These are phyloP conservation scores for Lecanoromycetidae sp. DNA, from an alignment of 2,329 filamentous ascomycete species.

Conservation along the genomic window DNA sequence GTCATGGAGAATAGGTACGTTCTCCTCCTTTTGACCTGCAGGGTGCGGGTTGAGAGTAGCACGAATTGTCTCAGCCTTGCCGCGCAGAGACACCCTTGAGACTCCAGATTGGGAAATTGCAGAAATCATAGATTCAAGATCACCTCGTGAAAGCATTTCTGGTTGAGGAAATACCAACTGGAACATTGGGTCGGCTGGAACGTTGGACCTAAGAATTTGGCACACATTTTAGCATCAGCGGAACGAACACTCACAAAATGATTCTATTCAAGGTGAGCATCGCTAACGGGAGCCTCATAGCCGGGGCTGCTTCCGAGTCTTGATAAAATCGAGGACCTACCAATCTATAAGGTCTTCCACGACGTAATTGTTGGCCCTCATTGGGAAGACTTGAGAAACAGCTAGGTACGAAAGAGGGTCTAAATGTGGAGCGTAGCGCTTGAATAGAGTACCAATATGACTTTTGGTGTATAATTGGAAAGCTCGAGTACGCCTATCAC, in stretches of 20 bases:
- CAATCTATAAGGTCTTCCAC: conserved; percentile 1
- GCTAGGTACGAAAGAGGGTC: neutral
- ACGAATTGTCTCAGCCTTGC: neutral
- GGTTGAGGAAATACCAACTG: conserved; percentile 1
- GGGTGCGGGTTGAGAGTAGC: neutral
- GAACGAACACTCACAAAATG: neutral
- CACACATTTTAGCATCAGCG: neutral
- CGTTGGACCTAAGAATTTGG: neutral
- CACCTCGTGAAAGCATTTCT: neutral
- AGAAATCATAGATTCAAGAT: neutral
- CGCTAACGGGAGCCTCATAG: too few species aligned
- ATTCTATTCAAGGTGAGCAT: too few species aligned
- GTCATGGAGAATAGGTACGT: neutral
- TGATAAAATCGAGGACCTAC: neutral
- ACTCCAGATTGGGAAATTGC: neutral
- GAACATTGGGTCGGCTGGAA: neutral
- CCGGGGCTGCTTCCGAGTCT: too few species aligned
- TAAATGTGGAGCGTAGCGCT: neutral
- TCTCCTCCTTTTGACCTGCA: conserved; percentile 3
- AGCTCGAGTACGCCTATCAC: neutral
- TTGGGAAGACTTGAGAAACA: neutral
- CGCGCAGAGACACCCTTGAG: neutral
- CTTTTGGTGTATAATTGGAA: conserved; percentile 1
- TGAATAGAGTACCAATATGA: neutral
- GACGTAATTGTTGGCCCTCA: conserved; percentile 2